Evolutionary conservation across 331 rosid species (phyloP).

Genomic region (Dryas integrifolia): DNA sequence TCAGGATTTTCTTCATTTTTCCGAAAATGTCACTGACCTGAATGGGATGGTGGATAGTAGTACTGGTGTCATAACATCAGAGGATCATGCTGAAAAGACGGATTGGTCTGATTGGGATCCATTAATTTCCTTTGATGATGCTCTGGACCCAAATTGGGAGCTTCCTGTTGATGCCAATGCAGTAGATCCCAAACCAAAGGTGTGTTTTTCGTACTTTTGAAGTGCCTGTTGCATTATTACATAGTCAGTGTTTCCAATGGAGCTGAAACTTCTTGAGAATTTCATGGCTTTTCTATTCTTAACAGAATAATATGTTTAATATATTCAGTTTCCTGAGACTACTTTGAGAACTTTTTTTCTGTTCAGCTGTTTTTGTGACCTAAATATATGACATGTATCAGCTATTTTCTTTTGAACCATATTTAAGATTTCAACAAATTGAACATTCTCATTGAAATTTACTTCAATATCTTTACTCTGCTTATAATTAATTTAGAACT

Average conservation of each 20-base stretch:
- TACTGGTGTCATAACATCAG: slow-evolving; percentile 40
- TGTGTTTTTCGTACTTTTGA: slow-evolving; percentile 26
- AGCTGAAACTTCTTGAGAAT: neutral
- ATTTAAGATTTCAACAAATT: slow-evolving; percentile 16
- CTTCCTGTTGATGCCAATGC: slow-evolving; percentile 52
- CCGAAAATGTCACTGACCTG: slow-evolving; percentile 52
- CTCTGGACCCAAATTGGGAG: slow-evolving; percentile 62
- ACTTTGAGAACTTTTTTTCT: neutral
- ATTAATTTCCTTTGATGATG: slow-evolving; percentile 58
- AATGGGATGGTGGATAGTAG: slow-evolving; percentile 48
- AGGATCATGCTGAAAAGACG: slow-evolving; percentile 45
- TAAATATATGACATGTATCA: neutral
- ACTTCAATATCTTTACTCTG: neutral
- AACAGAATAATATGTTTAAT: neutral
- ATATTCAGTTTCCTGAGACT: neutral
- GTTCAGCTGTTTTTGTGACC: neutral
- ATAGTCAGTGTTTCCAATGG: neutral
- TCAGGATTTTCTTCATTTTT: slow-evolving; percentile 51
- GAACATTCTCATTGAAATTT: slow-evolving; percentile 8
- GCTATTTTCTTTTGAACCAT: neutral
- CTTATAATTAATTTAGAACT: slow-evolving; percentile 8
- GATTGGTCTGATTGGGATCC: slow-evolving; percentile 76
- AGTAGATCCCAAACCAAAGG: slow-evolving; percentile 60
- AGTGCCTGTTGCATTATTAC: neutral
- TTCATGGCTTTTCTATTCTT: neutral